Evolutionary conservation across 257 asterid species (phyloP), one percentile per base, ranked within the genome.

Genomic region (Fraxinus cuspidata): DNA sequence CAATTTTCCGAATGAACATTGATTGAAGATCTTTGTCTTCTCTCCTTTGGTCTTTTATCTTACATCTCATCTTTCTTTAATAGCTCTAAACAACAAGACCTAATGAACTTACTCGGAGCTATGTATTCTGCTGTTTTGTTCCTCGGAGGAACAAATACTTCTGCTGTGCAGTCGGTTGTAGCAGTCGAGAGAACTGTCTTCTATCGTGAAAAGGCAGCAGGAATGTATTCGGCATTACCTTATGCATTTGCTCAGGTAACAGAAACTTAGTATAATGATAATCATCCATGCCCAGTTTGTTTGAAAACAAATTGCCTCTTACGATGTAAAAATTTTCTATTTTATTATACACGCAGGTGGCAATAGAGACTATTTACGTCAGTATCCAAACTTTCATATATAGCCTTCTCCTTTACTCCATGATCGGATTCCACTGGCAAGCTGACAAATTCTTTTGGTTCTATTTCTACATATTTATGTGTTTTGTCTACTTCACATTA

Each of bases 131-230:
- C 94, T 34, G 89, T 92, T 56, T 80, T 92, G 92, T 92, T 92
- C 83, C 97, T 92, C 0, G 97, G 97, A 29, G 97, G 94, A 73
- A 88, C 97, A 31, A 91, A 87, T 72, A 89, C 97, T 44, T 85
- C 90, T 8, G 85, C 97, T 12, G 94, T 91, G 32, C 96, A 91
- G 79, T 85, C 97, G 2, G 94, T 92, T 31, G 97, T 91, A 27
- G 90, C 94, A 1, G 90, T 92, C 0, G 97, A 91, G 81, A 83
- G 97, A 82, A 91, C 94, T 0, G 97, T 92, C 67, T 92, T 89
- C 81, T 92, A 92, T 79, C 95, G 97, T 12, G 97, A 92, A 82
- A 92, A 88, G 78, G 97, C 92, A 40, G 97, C 97, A 0, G 96
- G 97, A 76, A 89, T 92, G 96, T 92, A 87, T 74, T 89, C 97